Base-by-base conservation (phyloP, 345 rosid genomes). In the Ceriops decandra region DNA sequence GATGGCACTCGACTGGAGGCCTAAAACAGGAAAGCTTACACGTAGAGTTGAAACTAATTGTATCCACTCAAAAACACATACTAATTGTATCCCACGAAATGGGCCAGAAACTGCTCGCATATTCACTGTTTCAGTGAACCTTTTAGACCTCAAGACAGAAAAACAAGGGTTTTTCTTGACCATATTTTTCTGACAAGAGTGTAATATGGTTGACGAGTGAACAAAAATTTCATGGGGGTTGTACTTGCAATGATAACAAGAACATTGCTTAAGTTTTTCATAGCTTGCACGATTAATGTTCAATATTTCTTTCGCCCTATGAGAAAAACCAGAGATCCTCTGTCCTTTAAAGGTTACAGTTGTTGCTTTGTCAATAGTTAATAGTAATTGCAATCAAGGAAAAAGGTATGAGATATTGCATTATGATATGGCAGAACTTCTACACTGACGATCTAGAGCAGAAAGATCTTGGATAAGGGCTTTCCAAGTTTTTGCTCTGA, bases 1-100 rank as follows among this genome's bases (percentile, higher is more conserved):
- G 70, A 35, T 33, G 56, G 56, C 62, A 7, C 51, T 67, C 26
- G 35, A 36, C 52, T 22, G 36, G 17, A 35, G n/a, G 70, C 17
- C 35, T n/a, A 4, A 16, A 24, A 36, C 22, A 67, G 62, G 13
- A 35, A 22, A 54, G 31, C 68, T 21, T 52, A 11, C 21, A n/a
- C 7, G 21, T 5, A 31, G 33, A 31, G 42, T 16, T 52, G 10
- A 20, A 7, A 51, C 46, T 51, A 17, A 8, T 31, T 7, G 28
- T 31, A 2, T 10, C 6, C 52, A 52, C 58, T 16, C 58, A 27
- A 51, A 7, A 22, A 22, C 24, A 22, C 24, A 22, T 22, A 22
- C 24, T 22, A 22, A 22, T 22, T 22, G 24, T 22, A 30, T 7
- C 49, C 19, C 49, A 0, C 17, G 16, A 42, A 15, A 42, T 15